phyloP scores from a whole-genome alignment of 2,329 filamentous ascomycete species.

The Plectosphaerella cucumerina region DNA sequence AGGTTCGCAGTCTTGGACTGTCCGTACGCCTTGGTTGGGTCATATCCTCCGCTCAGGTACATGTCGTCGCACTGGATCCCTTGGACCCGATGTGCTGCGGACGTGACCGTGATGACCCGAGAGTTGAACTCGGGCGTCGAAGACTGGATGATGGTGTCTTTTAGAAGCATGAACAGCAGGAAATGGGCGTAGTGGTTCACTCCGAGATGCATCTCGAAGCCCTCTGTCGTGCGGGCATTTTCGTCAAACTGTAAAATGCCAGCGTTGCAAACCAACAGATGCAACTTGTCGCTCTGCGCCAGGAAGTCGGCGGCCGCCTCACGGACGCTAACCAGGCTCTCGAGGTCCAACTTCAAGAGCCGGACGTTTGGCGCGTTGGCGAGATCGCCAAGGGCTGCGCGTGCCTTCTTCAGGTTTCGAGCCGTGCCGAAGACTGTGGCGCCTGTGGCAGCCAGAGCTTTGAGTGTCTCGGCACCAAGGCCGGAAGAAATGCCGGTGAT shows the following conservation, averaged over 20 bases:
- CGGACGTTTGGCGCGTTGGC: neutral
- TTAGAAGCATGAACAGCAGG: constrained; percentile 47
- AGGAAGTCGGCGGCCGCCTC: constrained; percentile 14
- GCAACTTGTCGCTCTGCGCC: constrained; percentile 12
- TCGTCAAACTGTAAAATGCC: constrained; percentile 9
- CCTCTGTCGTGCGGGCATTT: constrained; percentile 11
- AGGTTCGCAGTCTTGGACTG: constrained; percentile 43
- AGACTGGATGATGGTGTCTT: constrained; percentile 32
- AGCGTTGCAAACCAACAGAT: constrained; percentile 33
- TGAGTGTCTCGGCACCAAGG: constrained; percentile 35
- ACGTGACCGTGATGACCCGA: constrained; percentile 41
- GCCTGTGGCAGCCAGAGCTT: constrained; percentile 36
- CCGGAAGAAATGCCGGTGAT: constrained; percentile 37
- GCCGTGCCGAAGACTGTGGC: constrained; percentile 38
- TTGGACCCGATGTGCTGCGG: constrained; percentile 32
- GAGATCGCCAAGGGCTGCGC: neutral
- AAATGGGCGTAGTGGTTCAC: constrained; percentile 51
- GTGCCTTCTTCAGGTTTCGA: constrained; percentile 26
- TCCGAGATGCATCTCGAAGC: constrained; percentile 37
- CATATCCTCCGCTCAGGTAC: constrained; percentile 10
- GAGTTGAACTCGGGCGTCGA: constrained; percentile 26
- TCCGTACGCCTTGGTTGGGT: constrained; percentile 29
- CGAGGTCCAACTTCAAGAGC: constrained; percentile 26
- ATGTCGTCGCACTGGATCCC: constrained; percentile 22
- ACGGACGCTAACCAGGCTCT: constrained; percentile 26